Evolutionary conservation across 2,329 filamentous ascomycete species (phyloP), one percentile per base, ranked within the genome.

Genomic region (Corniculantispora saksenae): DNA sequence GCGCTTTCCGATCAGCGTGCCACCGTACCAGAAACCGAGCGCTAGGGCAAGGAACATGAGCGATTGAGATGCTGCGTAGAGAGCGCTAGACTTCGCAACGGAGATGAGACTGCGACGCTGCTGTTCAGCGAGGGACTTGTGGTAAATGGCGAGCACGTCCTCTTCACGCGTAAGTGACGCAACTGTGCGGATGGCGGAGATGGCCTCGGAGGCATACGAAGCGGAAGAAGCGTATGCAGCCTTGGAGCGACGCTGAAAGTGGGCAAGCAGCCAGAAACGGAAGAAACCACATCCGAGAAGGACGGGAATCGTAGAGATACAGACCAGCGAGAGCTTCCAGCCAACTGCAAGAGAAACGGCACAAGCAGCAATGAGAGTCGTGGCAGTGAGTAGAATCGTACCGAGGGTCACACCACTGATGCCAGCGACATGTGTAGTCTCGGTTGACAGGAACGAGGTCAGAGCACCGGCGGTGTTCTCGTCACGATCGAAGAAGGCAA

Each of bases 381-480:
- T 94, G 2, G 80, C 77, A 38, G 94, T 92, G 75, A 92, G 90
- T 51, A 97, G 80, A 64, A 98, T 85, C 10, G 94, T 97, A 65
- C 94, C 94, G 1, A 98, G 85, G 0, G 93, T 97, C 35, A 89
- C 88, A 55, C 94, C 95, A 69, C 92, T 94, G 56, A 98, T 87
- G 17, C 95, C 94, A 19, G 93, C 91, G 32, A 97, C 84, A 72
- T 96, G 91, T 0, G 93, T 97, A 0, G 94, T 94, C 77, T 97
- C 91, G 0, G 92, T 77, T 2, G 83, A 81, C 2, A 88, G 73
- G 2, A 83, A 80, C 0, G 86, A 82, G 0, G 86, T 86, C 66
- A 90, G 79, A 12, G 86, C 84, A 2, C 88, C 88, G 1, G 85
- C 81, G 0, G 86, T 84, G 69, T 89, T 84, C 8, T 84, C 82